These are phyloP conservation scores for Nakazawaea holstii DNA, from an alignment of 805 yeast species.

Conservation along the genomic window DNA sequence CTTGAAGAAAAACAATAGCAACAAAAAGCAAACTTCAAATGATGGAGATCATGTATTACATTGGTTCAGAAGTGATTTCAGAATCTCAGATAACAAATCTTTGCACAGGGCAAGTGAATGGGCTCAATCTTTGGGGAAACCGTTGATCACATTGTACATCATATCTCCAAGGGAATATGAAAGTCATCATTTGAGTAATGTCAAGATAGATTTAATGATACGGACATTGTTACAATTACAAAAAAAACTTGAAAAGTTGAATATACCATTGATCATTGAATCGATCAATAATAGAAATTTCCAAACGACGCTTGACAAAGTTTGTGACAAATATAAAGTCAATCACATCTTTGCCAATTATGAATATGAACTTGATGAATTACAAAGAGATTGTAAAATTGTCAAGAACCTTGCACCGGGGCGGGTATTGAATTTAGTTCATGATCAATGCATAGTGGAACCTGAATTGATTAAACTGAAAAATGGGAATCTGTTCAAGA, in stretches of 20 bases:
- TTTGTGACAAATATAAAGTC: conserved; percentile 21
- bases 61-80: conserved; percentile 42
- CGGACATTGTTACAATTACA: conserved; percentile 28
- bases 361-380: conserved; percentile 41
- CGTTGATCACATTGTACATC: conserved; percentile 36
- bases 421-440: conserved; percentile 24
- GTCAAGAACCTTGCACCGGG: conserved; percentile 13
- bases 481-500: conserved; percentile 32
- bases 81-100: conserved; percentile 39
- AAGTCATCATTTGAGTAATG: conserved; percentile 37
- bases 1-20: neutral
- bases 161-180: conserved; percentile 33
- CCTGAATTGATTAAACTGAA: conserved; percentile 32
- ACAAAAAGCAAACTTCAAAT: neutral
- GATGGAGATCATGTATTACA: conserved; percentile 29
- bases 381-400: conserved; percentile 24
- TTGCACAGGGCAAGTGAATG: conserved; percentile 29
- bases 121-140: conserved; percentile 24
- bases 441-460: conserved; percentile 36
- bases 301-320: conserved; percentile 20
- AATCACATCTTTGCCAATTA: conserved; percentile 29
- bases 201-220: conserved; percentile 34
- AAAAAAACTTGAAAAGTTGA: conserved; percentile 23
- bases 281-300: conserved; percentile 19
- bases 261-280: conserved; percentile 30